Evolutionary conservation across 2,329 filamentous ascomycete genomes (phyloP), one percentile per base, ranked within the genome.

Genomic region (Aspergillus aculeatinus): DNA sequence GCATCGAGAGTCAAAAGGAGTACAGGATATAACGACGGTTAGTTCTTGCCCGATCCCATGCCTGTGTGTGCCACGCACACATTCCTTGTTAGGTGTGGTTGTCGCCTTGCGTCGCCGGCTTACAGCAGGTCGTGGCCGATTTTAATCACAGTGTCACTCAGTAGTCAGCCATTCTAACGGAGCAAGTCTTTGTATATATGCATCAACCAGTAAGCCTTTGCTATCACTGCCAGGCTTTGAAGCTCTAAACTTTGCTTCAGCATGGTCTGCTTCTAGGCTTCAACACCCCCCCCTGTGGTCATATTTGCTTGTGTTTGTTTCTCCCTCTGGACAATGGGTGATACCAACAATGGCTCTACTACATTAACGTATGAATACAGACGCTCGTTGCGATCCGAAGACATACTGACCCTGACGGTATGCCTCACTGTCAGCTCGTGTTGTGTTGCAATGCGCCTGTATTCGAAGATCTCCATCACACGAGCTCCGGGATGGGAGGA

Each of bases 381-480:
- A 33, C 51, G 62, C 49, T 62, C 59, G 1, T 31, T 57, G n/a
- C 67, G 59, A 27, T 48, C 29, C 14, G 65, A 58, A 62, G 59
- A 65, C 52, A 57, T 67, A 35, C 59, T 65, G 58, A 67, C 65
- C 19, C 63, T 64, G 55, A 44, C 51, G 2, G 60, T 64, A 39
- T 68, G 67, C 35, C 58, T 68, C 2, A 44, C 59, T 2, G 51
- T 65, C n/a, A 65, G 64, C 44, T 64, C 65, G 4, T 39, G 62
- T 21, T 67, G 62, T 48, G 58, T 68, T 9, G 56, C 53, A 5
- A 65, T 65, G 59, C 57, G 65, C 27, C 49, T 72, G 44, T 73
- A 70, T 57, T 67, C 70, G 25, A 68, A 72, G 54, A 29, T 72
- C 9, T 58, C 66, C 39, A 67, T 73, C 39, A 69, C 68, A n/a